Conservation (phyloP, 192 early-diverging fungal species). For the Backusella circina region DNA sequence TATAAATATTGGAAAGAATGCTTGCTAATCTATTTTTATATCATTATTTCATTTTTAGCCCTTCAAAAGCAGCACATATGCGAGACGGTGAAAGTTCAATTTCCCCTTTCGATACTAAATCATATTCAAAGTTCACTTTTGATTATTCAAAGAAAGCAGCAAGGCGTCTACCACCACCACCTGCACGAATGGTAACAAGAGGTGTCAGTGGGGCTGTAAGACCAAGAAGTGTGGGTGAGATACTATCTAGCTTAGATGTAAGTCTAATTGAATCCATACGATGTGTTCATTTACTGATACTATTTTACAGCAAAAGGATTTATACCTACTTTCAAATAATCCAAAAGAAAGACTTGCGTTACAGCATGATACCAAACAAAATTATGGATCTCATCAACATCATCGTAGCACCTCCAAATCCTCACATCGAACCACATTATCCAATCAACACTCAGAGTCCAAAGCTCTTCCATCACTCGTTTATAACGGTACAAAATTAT, state of each 20-base stretch:
- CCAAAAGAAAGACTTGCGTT: neutral
- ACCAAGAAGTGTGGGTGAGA: slow-evolving; percentile 55
- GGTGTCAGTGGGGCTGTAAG: slow-evolving; percentile 57
- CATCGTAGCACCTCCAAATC: neutral
- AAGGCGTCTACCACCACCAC: slow-evolving; percentile 45
- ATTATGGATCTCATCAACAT: neutral
- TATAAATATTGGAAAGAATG: neutral
- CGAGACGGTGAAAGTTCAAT: neutral
- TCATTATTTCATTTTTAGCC: neutral
- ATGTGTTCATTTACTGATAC: no score
- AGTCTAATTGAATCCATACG: neutral
- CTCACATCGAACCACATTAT: neutral
- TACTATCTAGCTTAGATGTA: slow-evolving; percentile 38
- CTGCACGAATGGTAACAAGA: slow-evolving; percentile 55
- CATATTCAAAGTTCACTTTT: slow-evolving; percentile 7
- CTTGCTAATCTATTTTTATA: neutral
- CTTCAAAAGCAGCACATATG: neutral
- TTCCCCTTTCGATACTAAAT: neutral
- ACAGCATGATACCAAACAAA: neutral
- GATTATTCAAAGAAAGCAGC: slow-evolving; percentile 37
- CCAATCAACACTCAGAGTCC: neutral
- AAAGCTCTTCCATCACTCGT: neutral
- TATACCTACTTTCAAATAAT: neutral
- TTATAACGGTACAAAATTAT: slow-evolving; percentile 27
- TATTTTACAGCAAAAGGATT: slow-evolving; percentile 3